phyloP scores from a whole-genome alignment of 306 rosid species.

The Trichosanthes truncata region DNA sequence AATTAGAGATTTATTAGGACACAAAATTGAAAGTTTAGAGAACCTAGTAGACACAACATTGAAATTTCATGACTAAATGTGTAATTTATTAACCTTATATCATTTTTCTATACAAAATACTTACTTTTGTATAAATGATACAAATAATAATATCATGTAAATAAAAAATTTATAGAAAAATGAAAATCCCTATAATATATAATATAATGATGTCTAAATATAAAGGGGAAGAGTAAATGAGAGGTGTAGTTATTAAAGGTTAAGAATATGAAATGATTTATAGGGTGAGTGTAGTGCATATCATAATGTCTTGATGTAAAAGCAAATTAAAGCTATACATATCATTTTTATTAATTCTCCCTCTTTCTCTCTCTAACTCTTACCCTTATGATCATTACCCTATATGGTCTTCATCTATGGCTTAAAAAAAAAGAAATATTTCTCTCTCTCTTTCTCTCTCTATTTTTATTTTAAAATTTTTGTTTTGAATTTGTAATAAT shows the following conservation, averaged over 20 bases:
- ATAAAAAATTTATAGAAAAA: background rate
- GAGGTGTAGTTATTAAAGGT: background rate
- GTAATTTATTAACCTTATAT: too few species aligned
- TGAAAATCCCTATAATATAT: background rate
- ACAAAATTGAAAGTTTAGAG: too few species aligned
- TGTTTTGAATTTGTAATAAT: background rate
- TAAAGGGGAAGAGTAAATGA: background rate
- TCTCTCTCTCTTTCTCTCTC: background rate
- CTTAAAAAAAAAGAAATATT: background rate
- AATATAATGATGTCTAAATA: background rate
- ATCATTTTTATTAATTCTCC: background rate
- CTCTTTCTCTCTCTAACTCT: background rate
- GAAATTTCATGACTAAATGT: too few species aligned
- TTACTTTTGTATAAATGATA: too few species aligned
- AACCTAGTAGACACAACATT: too few species aligned
- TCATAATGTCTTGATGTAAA: conserved; percentile 50
- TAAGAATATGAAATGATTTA: background rate
- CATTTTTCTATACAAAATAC: too few species aligned
- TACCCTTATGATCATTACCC: conserved; percentile 29
- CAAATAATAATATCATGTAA: background rate
- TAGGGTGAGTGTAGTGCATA: conserved; percentile 23
- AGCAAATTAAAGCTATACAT: conserved; percentile 31
- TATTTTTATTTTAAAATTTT: background rate
- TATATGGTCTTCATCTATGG: background rate
- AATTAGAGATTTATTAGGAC: too few species aligned